Percentiles rank a stretch among this genome's conserved stretches.
These are phyloP conservation scores for Curvularia sp. DNA, from an alignment of 2,329 filamentous ascomycete species.

Conservation along the genomic window DNA sequence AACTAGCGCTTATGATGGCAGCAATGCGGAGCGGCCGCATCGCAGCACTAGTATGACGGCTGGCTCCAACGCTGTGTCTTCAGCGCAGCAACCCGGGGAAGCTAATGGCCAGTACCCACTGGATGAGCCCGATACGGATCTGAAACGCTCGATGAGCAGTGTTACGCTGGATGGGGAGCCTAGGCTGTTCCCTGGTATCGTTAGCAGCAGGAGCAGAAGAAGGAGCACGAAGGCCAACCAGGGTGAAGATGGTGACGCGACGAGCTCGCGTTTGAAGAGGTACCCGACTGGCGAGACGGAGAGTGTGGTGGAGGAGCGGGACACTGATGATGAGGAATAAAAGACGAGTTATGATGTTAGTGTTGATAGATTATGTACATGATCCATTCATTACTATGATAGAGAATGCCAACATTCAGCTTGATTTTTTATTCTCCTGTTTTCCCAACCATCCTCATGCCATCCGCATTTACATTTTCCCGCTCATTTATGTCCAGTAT, in stretches of 20 bases:
- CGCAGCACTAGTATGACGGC: constrained; percentile 42
- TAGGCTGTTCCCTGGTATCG: constrained; percentile 74
- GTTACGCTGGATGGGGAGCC: constrained; percentile 63
- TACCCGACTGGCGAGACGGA: constrained; percentile 12
- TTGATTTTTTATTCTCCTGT: not conserved
- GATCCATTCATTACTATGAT: not conserved
- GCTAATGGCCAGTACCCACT: constrained; percentile 6
- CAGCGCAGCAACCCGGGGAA: constrained; percentile 38
- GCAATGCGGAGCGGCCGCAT: constrained; percentile 32
- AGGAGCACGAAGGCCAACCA: constrained; percentile 38
- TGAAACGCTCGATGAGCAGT: constrained; percentile 36
- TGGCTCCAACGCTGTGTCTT: constrained; percentile 30
- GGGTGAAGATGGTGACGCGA: constrained; percentile 29
- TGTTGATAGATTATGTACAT: not conserved
- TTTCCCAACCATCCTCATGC: not conserved
- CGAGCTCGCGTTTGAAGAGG: constrained; percentile 16
- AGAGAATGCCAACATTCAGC: not conserved
- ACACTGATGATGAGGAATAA: constrained; percentile 14
- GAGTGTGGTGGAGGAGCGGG: constrained; percentile 18
- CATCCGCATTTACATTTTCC: not conserved
- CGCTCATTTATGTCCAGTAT: not conserved
- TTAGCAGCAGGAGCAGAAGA: constrained; percentile 56
- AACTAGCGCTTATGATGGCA: constrained; percentile 27
- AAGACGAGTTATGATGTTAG: not conserved
- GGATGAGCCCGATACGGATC: constrained; percentile 27